These are phyloP conservation scores for Orbilia brochopaga DNA, from an alignment of 2,329 filamentous ascomycete genomes.

Conservation along the genomic window DNA sequence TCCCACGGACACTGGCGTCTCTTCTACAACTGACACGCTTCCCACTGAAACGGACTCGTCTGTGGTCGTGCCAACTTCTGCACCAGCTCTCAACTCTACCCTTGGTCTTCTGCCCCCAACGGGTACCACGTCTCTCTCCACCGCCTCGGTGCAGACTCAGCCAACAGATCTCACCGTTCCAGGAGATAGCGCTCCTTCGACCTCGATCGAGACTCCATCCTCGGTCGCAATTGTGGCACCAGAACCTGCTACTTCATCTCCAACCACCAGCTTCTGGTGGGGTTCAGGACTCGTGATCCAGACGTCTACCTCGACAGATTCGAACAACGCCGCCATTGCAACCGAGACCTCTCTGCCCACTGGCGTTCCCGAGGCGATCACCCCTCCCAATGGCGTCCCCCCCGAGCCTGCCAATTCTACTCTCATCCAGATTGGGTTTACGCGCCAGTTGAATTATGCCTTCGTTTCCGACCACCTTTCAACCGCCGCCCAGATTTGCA, in stretches of 20 bases:
- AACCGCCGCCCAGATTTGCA: conserved; percentile 84
- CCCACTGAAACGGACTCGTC: conserved; percentile 4
- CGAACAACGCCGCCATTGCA: conserved; percentile 57
- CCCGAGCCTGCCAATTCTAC: conserved; percentile 69
- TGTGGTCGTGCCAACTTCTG: conserved; percentile 53
- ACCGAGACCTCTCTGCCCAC: conserved; percentile 67
- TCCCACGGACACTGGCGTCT: conserved; percentile 18
- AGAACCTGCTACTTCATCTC: conserved; percentile 66
- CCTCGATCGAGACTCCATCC: conserved; percentile 60
- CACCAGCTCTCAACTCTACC: conserved; percentile 56
- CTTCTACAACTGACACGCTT: background rate
- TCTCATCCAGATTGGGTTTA: conserved; percentile 84
- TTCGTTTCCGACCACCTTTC: conserved; percentile 76
- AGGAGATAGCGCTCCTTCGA: conserved; percentile 55
- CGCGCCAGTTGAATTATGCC: conserved; percentile 77
- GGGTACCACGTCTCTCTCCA: conserved; percentile 21
- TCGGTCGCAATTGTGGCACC: conserved; percentile 66
- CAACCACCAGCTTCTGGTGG: conserved; percentile 45
- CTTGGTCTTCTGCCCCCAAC: conserved; percentile 49
- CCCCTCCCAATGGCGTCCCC: conserved; percentile 68
- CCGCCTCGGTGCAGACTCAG: too few species aligned
- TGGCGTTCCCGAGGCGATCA: conserved; percentile 75
- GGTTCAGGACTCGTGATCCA: conserved; percentile 41
- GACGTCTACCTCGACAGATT: conserved; percentile 57
- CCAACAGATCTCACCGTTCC: conserved; percentile 55